Evolutionary conservation across 805 yeast genomes (phyloP).

Genomic region (Zygosaccharomyces bailii): DNA sequence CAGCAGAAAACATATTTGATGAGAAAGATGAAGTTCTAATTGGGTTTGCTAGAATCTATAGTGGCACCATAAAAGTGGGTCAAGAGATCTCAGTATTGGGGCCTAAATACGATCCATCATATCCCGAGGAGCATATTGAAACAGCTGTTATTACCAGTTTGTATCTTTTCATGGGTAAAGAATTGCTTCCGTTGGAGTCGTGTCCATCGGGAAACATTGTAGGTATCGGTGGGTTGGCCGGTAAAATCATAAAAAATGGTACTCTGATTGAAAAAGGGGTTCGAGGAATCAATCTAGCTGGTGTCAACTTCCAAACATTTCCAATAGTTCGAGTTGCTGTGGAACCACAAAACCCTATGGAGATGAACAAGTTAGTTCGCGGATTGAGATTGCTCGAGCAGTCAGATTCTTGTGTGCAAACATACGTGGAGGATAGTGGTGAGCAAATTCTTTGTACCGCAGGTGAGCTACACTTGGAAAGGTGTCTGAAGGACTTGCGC

Average conservation of each 20-base stretch:
- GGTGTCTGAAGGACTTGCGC: conserved; percentile 85
- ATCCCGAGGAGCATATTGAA: conserved; percentile 52
- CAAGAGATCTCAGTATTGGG: conserved; percentile 73
- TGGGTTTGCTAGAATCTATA: conserved; percentile 84
- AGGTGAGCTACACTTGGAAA: conserved; percentile 92
- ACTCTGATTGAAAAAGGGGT: conserved; percentile 61
- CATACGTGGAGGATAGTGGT: conserved; percentile 82
- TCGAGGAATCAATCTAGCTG: conserved; percentile 72
- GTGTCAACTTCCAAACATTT: conserved; percentile 67
- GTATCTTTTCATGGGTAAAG: conserved; percentile 89
- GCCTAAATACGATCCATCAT: conserved; percentile 77
- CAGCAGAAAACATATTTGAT: conserved; percentile 45
- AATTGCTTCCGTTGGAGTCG: conserved; percentile 65
- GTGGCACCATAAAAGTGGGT: conserved; percentile 78
- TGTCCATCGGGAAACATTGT: conserved; percentile 96
- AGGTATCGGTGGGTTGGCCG: conserved; percentile 89
- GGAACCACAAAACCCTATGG: conserved; percentile 88
- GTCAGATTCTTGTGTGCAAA: conserved; percentile 94
- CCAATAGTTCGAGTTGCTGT: conserved; percentile 94
- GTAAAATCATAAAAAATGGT: conserved; percentile 79
- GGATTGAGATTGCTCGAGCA: conserved; percentile 77
- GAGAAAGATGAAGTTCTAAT: conserved; percentile 63
- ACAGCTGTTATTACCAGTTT: conserved; percentile 63
- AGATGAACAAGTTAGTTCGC: conserved; percentile 66
- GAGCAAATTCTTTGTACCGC: conserved; percentile 93